phyloP scores from a whole-genome alignment of 2,329 filamentous ascomycete genomes.

The Fusarium stilboides region DNA sequence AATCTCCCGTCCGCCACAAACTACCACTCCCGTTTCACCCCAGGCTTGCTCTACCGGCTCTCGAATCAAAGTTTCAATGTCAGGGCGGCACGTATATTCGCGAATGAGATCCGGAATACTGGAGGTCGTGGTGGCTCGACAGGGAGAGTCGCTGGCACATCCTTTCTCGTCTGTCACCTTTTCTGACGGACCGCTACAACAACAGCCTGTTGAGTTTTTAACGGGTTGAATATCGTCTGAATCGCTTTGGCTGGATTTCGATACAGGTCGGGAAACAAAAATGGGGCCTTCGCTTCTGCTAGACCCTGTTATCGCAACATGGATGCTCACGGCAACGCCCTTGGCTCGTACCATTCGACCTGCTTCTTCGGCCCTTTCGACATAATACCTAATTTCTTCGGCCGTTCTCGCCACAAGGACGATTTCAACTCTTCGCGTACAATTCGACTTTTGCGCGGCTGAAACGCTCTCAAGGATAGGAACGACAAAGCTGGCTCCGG shows the following conservation, averaged over 20 bases:
- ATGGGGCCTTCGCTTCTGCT: constrained; percentile 22
- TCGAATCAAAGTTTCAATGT: constrained; percentile 67
- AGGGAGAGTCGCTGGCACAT: constrained; percentile 35
- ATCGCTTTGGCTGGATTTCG: constrained; percentile 35
- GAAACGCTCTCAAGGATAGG: constrained; percentile 72
- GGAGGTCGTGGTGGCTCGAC: constrained; percentile 14
- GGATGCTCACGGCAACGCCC: constrained; percentile 66
- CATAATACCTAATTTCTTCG: constrained; percentile 70
- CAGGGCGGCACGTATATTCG: constrained; percentile 63
- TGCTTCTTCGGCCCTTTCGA: constrained; percentile 63
- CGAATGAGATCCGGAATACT: constrained; percentile 55
- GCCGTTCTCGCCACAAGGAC: constrained; percentile 66
- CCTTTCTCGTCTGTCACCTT: constrained; percentile 25
- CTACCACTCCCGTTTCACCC: constrained; percentile 73
- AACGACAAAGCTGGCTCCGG: constrained; percentile 73
- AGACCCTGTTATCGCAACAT: constrained; percentile 67
- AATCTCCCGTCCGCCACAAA: constrained; percentile 71
- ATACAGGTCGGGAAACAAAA: constrained; percentile 52
- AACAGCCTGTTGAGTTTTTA: constrained; percentile 43
- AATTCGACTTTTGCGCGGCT: constrained; percentile 58
- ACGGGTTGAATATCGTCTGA: constrained; percentile 36
- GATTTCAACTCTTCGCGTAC: constrained; percentile 68
- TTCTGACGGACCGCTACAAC: constrained; percentile 38
- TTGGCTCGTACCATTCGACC: constrained; percentile 58
- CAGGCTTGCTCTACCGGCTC: constrained; percentile 69